Percentiles rank a stretch among this genome's conserved stretches.
These are phyloP conservation scores for Talaromyces adpressus DNA, from an alignment of 495 filamentous ascomycete genomes.

Conservation along the genomic window DNA sequence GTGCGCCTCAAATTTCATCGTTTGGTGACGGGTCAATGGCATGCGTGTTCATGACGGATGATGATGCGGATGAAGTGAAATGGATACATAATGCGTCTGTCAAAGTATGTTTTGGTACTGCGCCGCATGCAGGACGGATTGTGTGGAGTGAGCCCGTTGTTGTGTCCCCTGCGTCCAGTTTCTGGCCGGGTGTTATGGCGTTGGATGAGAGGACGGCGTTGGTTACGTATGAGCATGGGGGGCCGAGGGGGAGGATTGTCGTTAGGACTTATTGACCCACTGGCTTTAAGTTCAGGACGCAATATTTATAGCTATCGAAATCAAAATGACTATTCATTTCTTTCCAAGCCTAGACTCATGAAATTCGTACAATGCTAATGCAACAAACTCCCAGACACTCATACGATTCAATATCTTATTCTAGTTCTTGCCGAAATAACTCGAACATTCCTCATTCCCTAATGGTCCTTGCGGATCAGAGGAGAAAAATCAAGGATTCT, in stretches of 20 bases:
- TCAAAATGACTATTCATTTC: neutral
- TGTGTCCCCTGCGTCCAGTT: conserved; percentile 26
- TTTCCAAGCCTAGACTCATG: neutral
- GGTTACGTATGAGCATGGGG: conserved; percentile 35
- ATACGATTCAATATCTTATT: neutral
- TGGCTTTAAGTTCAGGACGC: neutral
- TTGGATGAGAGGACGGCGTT: conserved; percentile 29
- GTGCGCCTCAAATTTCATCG: conserved; percentile 52
- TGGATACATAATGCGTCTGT: conserved; percentile 36
- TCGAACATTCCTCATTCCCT: neutral
- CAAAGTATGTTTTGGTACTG: conserved; percentile 30
- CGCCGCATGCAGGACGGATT: conserved; percentile 30
- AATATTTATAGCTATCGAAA: neutral
- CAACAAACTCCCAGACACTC: neutral
- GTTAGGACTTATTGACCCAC: conserved; percentile 14
- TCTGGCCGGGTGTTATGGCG: conserved; percentile 38
- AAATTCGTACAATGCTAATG: neutral
- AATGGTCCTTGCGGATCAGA: neutral
- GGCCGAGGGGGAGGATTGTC: conserved; percentile 29
- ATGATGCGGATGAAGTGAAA: conserved; percentile 32
- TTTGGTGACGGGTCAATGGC: conserved; percentile 51
- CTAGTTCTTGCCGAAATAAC: neutral
- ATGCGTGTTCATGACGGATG: conserved; percentile 56
- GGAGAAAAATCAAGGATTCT: neutral
- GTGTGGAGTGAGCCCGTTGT: conserved; percentile 23